These are phyloP conservation scores for Chlorophyllum brunneum DNA, from an alignment of 768 basidiomycete species.

Conservation along the genomic window DNA sequence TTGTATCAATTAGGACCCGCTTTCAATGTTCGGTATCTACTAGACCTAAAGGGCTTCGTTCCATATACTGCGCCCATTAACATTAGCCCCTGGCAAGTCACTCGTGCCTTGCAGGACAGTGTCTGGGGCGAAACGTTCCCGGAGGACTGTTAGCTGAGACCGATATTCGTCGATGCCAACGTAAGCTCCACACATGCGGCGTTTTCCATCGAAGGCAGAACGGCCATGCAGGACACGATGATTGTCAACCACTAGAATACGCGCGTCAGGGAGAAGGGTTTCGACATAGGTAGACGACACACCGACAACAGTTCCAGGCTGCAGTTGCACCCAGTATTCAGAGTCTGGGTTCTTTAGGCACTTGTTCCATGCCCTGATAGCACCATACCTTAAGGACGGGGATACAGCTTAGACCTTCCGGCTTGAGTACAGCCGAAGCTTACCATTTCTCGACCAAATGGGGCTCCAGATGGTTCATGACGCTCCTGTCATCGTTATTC, in stretches of 20 bases:
- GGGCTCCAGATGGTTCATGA: conserved; percentile 57
- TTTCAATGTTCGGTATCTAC: neutral
- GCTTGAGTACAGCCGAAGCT: conserved; percentile 7
- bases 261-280: neutral
- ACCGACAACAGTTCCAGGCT: conserved; percentile 84
- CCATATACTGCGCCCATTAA: conserved; percentile 54
- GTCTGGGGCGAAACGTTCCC: conserved; percentile 50
- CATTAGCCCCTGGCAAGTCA: conserved; percentile 18
- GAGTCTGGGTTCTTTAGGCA: conserved; percentile 75
- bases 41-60: conserved; percentile 40
- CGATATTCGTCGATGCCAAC: conserved; percentile 87
- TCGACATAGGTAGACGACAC: conserved; percentile 25
- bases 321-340: conserved; percentile 90
- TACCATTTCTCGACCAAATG: conserved; percentile 74
- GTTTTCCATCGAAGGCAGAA: conserved; percentile 82
- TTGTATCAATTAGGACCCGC: neutral
- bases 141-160: conserved; percentile 69
- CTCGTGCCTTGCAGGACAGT: conserved; percentile 23
- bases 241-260: conserved; percentile 74
- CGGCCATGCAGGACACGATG: conserved; percentile 93
- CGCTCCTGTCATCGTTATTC: conserved; percentile 94
- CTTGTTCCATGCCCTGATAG: conserved; percentile 74
- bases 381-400: conserved; percentile 58
- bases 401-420: neutral
- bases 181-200: conserved; percentile 96